Evolutionary conservation across 768 basidiomycete genomes (phyloP).

Genomic region (Termitomyces eurrhizus): DNA sequence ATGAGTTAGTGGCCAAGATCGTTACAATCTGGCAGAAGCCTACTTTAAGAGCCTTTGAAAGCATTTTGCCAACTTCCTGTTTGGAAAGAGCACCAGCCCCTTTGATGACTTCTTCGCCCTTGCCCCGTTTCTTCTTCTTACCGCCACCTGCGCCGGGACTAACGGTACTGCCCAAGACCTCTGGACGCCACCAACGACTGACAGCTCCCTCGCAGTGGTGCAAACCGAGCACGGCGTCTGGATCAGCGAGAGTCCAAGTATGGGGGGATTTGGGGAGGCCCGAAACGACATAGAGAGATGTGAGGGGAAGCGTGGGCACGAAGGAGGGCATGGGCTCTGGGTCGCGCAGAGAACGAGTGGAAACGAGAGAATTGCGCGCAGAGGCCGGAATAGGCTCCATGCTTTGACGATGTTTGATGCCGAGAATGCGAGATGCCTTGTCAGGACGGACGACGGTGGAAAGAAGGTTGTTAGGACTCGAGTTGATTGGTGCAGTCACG

Average conservation of each 20-base stretch:
- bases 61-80: slow-evolving; percentile 86
- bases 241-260: slow-evolving; percentile 87
- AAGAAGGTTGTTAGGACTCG: slow-evolving; percentile 30
- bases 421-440: slow-evolving; percentile 77
- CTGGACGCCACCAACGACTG: slow-evolving; percentile 86
- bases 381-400: slow-evolving; percentile 87
- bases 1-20: background rate
- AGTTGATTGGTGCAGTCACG: slow-evolving; percentile 27
- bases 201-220: slow-evolving; percentile 85
- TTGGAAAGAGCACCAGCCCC: slow-evolving; percentile 79
- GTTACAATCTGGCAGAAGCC: slow-evolving; percentile 12
- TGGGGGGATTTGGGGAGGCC: slow-evolving; percentile 87
- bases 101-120: slow-evolving; percentile 63
- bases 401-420: slow-evolving; percentile 67
- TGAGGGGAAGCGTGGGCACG: slow-evolving; percentile 68
- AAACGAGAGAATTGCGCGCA: slow-evolving; percentile 72
- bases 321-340: slow-evolving; percentile 56
- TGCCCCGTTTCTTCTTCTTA: slow-evolving; percentile 68
- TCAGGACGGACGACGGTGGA: slow-evolving; percentile 45
- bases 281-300: slow-evolving; percentile 83
- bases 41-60: slow-evolving; percentile 89
- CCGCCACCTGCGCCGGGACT: slow-evolving; percentile 81
- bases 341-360: slow-evolving; percentile 63
- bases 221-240: slow-evolving; percentile 75
- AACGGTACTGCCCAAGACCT: slow-evolving; percentile 85